Conservation (phyloP, 805 yeast species). For the Candida peoriensis region DNA sequence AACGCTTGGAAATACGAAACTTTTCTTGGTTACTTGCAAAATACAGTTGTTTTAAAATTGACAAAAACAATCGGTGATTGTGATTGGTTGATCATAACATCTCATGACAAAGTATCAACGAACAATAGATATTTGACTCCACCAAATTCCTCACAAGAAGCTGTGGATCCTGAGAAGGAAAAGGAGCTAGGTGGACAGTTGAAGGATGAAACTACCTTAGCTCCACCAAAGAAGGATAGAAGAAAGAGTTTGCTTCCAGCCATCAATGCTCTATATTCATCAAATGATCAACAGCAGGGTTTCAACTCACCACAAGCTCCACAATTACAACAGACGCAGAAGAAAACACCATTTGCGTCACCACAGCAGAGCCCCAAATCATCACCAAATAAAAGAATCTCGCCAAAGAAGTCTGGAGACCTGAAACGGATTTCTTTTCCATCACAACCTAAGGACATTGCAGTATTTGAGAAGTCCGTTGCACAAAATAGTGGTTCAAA, state of each 20-base stretch:
- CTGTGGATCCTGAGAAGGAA: constrained; percentile 14
- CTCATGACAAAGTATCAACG: constrained; percentile 26
- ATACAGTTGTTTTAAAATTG: constrained; percentile 31
- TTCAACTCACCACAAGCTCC: background rate
- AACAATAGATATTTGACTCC: constrained; percentile 25
- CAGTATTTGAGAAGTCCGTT: constrained; percentile 13
- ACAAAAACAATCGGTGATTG: constrained; percentile 34
- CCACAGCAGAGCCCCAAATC: no score
- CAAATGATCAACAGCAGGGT: background rate
- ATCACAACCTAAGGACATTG: constrained; percentile 16
- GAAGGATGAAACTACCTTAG: constrained; percentile 9
- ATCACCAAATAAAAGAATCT: constrained; percentile 5
- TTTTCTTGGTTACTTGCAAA: constrained; percentile 29
- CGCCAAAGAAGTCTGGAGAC: constrained; percentile 8
- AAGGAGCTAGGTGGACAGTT: constrained; percentile 13
- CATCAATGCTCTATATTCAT: background rate
- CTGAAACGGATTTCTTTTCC: constrained; percentile 21
- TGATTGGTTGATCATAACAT: constrained; percentile 32
- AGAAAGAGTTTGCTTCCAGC: constrained; percentile 10
- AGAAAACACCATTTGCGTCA: constrained; percentile 1
- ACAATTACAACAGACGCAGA: background rate
- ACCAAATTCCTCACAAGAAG: constrained; percentile 16
- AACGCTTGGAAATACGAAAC: constrained; percentile 37
- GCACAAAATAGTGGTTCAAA: constrained; percentile 4
- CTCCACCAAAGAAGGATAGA: constrained; percentile 4